Percentiles rank a stretch among this genome's conserved stretches.
These are phyloP conservation scores for Phanerochaete carnosa DNA, from an alignment of 768 basidiomycete genomes.

Conservation along the genomic window DNA sequence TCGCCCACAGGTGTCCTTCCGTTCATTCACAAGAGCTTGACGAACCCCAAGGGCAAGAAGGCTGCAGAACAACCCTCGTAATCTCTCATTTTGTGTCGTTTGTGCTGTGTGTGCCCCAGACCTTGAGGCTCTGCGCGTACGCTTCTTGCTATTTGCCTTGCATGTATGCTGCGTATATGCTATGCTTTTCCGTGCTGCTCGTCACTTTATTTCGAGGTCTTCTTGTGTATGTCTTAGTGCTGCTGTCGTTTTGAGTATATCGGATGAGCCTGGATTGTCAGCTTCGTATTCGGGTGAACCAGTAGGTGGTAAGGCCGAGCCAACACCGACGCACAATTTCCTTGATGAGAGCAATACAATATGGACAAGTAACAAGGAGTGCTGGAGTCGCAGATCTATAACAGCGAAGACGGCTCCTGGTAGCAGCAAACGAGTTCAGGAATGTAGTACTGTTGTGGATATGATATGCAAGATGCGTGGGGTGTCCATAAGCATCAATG, in stretches of 20 bases:
- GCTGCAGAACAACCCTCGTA: slow-evolving; percentile 7
- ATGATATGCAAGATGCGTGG: background rate
- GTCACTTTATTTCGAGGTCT: background rate
- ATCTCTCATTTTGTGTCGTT: background rate
- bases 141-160: background rate
- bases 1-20: slow-evolving; percentile 60
- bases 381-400: background rate
- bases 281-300: too few species aligned
- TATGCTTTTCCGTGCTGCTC: background rate
- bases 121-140: background rate
- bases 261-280: background rate
- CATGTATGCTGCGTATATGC: background rate
- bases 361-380: background rate
- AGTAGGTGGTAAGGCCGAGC: too few species aligned
- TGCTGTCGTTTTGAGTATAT: background rate
- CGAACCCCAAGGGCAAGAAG: slow-evolving; percentile 43
- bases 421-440: background rate
- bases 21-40: slow-evolving; percentile 86
- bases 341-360: background rate
- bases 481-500: background rate
- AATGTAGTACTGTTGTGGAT: background rate
- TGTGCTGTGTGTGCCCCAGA: background rate
- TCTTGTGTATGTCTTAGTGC: background rate
- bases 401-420: background rate
- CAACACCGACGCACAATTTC: too few species aligned